phyloP scores from a whole-genome alignment of 1,284 basidiomycete species.

The Melampsora americana region DNA sequence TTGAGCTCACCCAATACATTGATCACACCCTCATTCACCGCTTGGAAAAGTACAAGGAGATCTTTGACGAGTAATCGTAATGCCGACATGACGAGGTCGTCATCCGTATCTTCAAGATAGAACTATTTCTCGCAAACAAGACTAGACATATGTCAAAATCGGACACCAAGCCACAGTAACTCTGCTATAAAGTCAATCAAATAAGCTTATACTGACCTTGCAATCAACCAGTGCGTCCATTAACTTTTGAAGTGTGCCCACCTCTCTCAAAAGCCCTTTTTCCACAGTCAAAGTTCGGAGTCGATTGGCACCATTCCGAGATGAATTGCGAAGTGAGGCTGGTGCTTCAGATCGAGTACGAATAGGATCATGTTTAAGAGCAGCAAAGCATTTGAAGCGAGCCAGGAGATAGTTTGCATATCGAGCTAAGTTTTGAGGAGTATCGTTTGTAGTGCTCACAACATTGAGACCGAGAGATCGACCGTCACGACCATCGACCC shows the following conservation, averaged over 20 bases:
- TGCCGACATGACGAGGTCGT: constrained; percentile 85
- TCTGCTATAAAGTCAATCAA: background rate
- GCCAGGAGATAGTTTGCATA: constrained; percentile 88
- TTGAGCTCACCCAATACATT: constrained; percentile 75
- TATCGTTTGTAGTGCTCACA: constrained; percentile 53
- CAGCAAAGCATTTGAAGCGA: constrained; percentile 81
- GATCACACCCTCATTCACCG: constrained; percentile 95
- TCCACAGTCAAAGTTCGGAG: constrained; percentile 89
- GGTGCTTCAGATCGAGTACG: constrained; percentile 60
- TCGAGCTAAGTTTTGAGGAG: constrained; percentile 77
- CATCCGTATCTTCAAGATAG: constrained; percentile 78
- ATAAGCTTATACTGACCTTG: constrained; percentile 60
- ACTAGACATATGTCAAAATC: constrained; percentile 1
- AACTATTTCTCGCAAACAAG: constrained; percentile 61
- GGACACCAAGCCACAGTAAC: too few species aligned
- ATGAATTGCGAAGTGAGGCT: constrained; percentile 44
- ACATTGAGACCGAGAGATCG: constrained; percentile 56
- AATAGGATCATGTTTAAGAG: constrained; percentile 89
- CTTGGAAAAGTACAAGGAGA: constrained; percentile 89
- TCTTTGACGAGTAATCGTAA: constrained; percentile 96
- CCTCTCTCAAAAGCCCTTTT: constrained; percentile 89
- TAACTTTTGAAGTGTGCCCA: constrained; percentile 81
- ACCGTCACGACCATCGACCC: constrained; percentile 69
- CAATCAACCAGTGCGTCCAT: constrained; percentile 83
- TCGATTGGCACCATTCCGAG: constrained; percentile 57